These are phyloP conservation scores for Syzygium jambos DNA, from an alignment of 345 rosid genomes.

Conservation along the genomic window DNA sequence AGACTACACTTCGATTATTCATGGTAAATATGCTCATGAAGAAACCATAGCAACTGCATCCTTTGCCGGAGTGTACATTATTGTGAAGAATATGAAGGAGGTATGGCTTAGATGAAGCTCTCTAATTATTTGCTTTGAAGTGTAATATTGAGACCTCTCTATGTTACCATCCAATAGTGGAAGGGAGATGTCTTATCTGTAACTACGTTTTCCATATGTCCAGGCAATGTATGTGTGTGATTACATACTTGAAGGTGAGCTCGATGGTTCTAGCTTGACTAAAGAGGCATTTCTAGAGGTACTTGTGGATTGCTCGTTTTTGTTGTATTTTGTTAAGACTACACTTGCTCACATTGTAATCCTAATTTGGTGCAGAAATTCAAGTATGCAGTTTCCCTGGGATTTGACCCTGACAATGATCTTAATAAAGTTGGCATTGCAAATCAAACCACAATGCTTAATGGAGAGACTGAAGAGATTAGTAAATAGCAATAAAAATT, in stretches of 20 bases:
- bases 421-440: constrained; percentile 80
- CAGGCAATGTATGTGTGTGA: constrained; percentile 86
- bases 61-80: constrained; percentile 64
- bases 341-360: not conserved
- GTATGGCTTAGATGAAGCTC: constrained; percentile 13
- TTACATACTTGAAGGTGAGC: constrained; percentile 81
- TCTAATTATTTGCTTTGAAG: too few species aligned
- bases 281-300: constrained; percentile 85
- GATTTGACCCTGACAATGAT: constrained; percentile 86
- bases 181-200: not conserved
- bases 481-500: constrained; percentile 29
- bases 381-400: constrained; percentile 55
- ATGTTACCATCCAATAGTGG: not conserved
- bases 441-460: constrained; percentile 96
- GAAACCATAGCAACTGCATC: constrained; percentile 92
- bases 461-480: constrained; percentile 95
- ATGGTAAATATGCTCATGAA: constrained; percentile 82
- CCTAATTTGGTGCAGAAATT: constrained; percentile 62
- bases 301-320: not conserved
- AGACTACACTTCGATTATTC: constrained; percentile 78
- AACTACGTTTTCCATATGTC: not conserved
- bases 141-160: not conserved
- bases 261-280: constrained; percentile 85
- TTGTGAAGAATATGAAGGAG: constrained; percentile 78
- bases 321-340: not conserved